Evolutionary conservation across 2,329 filamentous ascomycete genomes (phyloP), one percentile per base, ranked within the genome.

Genomic region (Neopestalotiopsis clavispora): DNA sequence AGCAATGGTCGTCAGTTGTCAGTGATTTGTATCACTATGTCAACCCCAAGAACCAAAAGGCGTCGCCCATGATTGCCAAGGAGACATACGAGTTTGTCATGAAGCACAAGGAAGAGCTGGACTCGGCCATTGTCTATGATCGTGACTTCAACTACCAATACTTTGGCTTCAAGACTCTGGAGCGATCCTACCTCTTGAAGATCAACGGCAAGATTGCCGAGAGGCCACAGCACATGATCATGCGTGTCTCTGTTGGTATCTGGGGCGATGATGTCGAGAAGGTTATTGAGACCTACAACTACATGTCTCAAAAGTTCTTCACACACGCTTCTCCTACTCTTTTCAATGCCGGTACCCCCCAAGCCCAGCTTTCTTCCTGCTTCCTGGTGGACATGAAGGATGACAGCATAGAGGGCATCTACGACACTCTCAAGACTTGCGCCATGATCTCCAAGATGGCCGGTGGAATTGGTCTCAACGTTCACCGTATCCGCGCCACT

Each of bases 141-240:
- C 93, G 96, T 75, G 96, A 99, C 81, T 99, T 99, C 89, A 98
- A 98, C 89, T 99, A 99, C 87, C 96, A 99, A 86, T 99, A 97
- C 86, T 99, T 99, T 78, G 96, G 96, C 73, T 99, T 99, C 91
- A 99, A 99, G 90, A 99, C 96, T 7, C 87, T 99, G 52, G 96
- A 99, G 87, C 92, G 96, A 70, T 99, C 96, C 78, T 99, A 99
- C 79, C 91, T 99, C 66, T 91, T 99, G 74, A 95, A 97, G 80
- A 92, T 98, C 74, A 89, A 98, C 77, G 95, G 94, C 80, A 97
- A 98, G 85, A 94, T 98, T 79, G 95, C 95, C 66, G 96, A 99
- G 86, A 91, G 96, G 77, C 96, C 96, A 59, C 96, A 99, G 84
- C 96, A 99, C 85, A 96, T 99, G 94, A 95, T 99, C 77, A 99